Conservation (phyloP, 371 early-diverging fungal species). For the Gilbertella persicaria region DNA sequence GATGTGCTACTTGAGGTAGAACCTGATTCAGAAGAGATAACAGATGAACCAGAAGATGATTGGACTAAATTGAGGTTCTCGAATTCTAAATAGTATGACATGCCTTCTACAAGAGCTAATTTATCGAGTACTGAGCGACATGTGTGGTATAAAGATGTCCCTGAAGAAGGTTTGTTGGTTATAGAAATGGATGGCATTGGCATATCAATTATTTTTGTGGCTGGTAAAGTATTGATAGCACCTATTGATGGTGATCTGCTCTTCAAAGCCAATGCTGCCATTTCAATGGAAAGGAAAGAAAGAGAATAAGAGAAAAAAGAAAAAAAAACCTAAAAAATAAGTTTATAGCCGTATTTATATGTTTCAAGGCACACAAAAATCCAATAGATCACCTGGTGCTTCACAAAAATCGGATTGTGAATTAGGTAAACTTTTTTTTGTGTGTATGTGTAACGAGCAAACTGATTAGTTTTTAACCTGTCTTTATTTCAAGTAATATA, state of each 20-base stretch:
- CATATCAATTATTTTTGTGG: conserved; percentile 25
- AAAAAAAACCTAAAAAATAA: neutral
- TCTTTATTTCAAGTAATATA: neutral
- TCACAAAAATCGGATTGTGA: neutral
- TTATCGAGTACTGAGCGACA: conserved; percentile 63
- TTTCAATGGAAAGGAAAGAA: neutral
- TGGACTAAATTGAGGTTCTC: conserved; percentile 3
- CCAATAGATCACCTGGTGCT: neutral
- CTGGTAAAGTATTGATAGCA: conserved; percentile 19
- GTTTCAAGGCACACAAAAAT: neutral
- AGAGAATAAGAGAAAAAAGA: neutral
- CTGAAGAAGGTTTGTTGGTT: conserved; percentile 37
- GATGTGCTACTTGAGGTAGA: conserved; percentile 18
- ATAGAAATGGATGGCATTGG: conserved; percentile 33
- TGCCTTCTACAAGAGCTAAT: conserved; percentile 60
- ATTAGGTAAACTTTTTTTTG: neutral
- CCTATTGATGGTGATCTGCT: conserved; percentile 36
- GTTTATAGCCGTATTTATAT: neutral
- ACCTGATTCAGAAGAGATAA: conserved; percentile 31
- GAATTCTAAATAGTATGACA: conserved; percentile 54
- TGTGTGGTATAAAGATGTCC: conserved; percentile 64
- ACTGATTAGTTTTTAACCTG: neutral
- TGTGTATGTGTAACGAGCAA: neutral
- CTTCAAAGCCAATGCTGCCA: conserved; percentile 13
- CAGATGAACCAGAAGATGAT: conserved; percentile 19